phyloP scores from a whole-genome alignment of 2,329 filamentous ascomycete species.

The Colletotrichum eleusines region DNA sequence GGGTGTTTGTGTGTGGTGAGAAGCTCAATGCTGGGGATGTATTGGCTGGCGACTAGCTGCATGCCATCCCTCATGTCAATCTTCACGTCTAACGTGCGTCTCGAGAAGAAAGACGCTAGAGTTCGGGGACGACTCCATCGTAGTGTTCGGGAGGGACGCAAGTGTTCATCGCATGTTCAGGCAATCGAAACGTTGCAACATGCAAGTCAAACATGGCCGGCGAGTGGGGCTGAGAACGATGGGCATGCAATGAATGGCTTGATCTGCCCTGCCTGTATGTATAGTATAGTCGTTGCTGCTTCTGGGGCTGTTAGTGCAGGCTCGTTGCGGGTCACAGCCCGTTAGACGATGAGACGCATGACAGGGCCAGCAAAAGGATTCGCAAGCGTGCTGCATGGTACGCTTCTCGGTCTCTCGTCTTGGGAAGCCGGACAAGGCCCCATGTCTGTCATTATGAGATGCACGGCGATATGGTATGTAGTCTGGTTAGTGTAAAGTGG shows the following conservation, averaged over 20 bases:
- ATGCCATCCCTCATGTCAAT: background rate
- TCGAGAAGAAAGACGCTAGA: background rate
- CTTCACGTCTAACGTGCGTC: background rate
- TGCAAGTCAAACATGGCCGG: background rate
- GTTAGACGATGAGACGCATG: background rate
- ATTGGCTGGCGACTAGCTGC: background rate
- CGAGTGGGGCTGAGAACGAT: background rate
- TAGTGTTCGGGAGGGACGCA: background rate
- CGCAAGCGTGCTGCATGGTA: background rate
- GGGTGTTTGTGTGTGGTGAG: background rate
- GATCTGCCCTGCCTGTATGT: background rate
- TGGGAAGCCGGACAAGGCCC: background rate
- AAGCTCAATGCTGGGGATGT: background rate
- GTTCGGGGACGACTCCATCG: background rate
- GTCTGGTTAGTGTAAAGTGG: background rate
- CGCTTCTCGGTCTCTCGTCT: background rate
- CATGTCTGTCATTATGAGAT: background rate
- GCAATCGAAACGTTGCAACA: background rate
- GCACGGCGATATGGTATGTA: background rate
- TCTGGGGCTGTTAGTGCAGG: background rate
- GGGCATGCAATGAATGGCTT: background rate
- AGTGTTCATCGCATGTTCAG: background rate
- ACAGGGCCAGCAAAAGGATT: background rate
- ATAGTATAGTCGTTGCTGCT: background rate
- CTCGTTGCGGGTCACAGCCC: background rate